Evolutionary conservation across 2,329 filamentous ascomycete species (phyloP).

Genomic region (Penicillium sp.): DNA sequence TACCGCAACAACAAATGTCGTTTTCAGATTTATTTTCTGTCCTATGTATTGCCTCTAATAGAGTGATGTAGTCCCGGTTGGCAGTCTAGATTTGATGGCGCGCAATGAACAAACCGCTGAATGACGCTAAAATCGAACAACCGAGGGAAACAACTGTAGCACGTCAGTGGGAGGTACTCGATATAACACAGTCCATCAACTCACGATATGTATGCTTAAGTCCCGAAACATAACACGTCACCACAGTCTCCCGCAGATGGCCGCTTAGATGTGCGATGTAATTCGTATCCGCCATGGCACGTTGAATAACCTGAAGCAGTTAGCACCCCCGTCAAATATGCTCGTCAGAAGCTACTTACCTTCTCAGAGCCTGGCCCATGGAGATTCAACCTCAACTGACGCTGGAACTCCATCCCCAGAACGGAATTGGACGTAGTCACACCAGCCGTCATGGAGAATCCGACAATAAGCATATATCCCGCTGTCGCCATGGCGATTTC

Average conservation of each 20-base stretch:
- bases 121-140: slow-evolving; percentile 15
- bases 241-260: slow-evolving; percentile 20
- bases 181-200: neutral
- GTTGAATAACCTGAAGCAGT: slow-evolving; percentile 34
- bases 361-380: slow-evolving; percentile 20
- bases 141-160: slow-evolving; percentile 12
- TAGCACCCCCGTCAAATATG: neutral
- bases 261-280: slow-evolving; percentile 32
- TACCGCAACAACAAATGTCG: too few relatives aligned
- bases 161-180: neutral
- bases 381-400: slow-evolving; percentile 27
- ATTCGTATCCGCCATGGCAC: slow-evolving; percentile 34
- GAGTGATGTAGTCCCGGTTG: too few relatives aligned
- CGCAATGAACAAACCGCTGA: slow-evolving; percentile 14
- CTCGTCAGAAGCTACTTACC: slow-evolving; percentile 2
- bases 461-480: slow-evolving; percentile 41
- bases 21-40: too few relatives aligned
- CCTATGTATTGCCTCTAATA: too few relatives aligned
- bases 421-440: slow-evolving; percentile 34
- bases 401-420: slow-evolving; percentile 30
- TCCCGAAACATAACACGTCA: slow-evolving; percentile 23
- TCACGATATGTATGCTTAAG: slow-evolving; percentile 25
- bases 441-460: slow-evolving; percentile 37
- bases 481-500: slow-evolving; percentile 46
- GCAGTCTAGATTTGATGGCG: slow-evolving; percentile 13